Evolutionary conservation across 352 stramenopile species (phyloP), one percentile per base, ranked within the genome.

Genomic region (Paralagenidium karlingii): DNA sequence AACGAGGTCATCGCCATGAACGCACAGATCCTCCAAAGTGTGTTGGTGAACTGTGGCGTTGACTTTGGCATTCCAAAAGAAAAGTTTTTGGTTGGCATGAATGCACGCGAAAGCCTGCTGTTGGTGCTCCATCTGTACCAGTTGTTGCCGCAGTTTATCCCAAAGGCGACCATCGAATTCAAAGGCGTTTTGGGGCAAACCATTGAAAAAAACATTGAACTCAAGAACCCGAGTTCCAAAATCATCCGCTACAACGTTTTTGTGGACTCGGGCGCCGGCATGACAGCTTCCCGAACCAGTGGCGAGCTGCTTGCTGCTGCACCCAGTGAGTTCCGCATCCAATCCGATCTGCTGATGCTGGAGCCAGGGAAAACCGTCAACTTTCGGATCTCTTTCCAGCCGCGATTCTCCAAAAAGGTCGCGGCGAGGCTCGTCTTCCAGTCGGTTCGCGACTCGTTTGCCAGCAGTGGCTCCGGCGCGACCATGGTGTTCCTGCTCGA

Each of bases 121-220:
- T 47, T 96, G 15, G 39, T 95, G 12, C 51, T 97, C 9, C 84
- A 96, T 49, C 49, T 97, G 22, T 90, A 94, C 24, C 80, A 94
- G 48, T 87, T 74, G 8, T 44, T 97, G 16, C 88, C 88, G 19
- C 69, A 94, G 46, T 89, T 95, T 18, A 71, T 97, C 13, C 90
- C 91, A 3, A 97, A 96, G 45, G 84, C 80, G 8, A 94, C 71
- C 21, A 94, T 97, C 41, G 82, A 95, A 28, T 97, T 97, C 47
- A 68, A 73, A 22, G 89, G 83, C 5, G 52, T 69, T 3, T 52
- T 97, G 5, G 89, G 89, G 0, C 71, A 82, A 28, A 49, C 66
- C 15, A 90, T 96, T 21, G 70, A 80, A 11, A 97, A 97, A 34
- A 93, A 52, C 6, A 97, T 97, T 24, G 91, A 97, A 46, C 60